These are phyloP conservation scores for Gossypium laxum DNA, from an alignment of 441 rosid species.

Conservation along the genomic window DNA sequence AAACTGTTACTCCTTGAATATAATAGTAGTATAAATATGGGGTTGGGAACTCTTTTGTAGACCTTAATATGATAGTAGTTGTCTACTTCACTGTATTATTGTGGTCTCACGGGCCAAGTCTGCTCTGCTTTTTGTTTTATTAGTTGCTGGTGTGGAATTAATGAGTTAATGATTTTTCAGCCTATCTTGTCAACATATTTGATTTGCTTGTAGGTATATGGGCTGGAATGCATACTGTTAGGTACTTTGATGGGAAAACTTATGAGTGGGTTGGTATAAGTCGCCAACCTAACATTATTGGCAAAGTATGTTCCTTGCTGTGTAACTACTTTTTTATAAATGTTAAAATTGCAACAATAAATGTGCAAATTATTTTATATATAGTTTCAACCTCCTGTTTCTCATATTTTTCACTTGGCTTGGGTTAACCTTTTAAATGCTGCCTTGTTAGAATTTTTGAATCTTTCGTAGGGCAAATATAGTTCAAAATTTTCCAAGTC, in stretches of 20 bases:
- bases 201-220: slow-evolving; percentile 60
- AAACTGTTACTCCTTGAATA: background rate
- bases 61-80: background rate
- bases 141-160: background rate
- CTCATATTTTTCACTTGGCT: background rate
- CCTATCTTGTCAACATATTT: background rate
- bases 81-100: background rate
- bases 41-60: background rate
- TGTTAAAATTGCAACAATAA: background rate
- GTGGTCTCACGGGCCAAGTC: background rate
- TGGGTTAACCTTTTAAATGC: background rate
- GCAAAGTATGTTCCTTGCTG: slow-evolving; percentile 47
- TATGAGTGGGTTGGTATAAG: slow-evolving; percentile 99
- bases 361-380: background rate
- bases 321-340: background rate
- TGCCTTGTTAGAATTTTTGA: background rate
- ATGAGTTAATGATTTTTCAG: background rate
- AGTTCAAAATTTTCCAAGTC: background rate
- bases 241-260: slow-evolving; percentile 91
- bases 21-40: background rate
- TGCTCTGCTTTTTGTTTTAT: background rate
- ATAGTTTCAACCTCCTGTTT: background rate
- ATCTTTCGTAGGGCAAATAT: background rate
- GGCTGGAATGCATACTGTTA: slow-evolving; percentile 99
- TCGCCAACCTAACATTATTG: slow-evolving; percentile 83